Conservation (phyloP, 2,329 filamentous ascomycete species). For the Teratosphaeria viscida region DNA sequence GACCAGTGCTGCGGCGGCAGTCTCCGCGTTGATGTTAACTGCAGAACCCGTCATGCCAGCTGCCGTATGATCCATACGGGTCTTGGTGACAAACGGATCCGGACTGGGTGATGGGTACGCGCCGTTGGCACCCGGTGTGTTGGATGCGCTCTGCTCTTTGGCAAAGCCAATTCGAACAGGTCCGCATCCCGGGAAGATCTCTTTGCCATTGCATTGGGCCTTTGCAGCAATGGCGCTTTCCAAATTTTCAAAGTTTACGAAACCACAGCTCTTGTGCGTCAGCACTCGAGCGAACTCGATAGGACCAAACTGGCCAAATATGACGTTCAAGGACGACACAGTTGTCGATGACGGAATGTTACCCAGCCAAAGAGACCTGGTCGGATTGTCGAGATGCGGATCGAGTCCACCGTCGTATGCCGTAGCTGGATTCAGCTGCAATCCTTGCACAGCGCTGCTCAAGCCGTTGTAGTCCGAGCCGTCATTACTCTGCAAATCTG, state of each 20-base stretch:
- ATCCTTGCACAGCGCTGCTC: constrained; percentile 68
- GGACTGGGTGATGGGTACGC: constrained; percentile 85
- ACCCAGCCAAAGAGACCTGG: constrained; percentile 89
- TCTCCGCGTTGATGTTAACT: constrained; percentile 32
- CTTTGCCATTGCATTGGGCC: constrained; percentile 81
- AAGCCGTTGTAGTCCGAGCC: constrained; percentile 71
- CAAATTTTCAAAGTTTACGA: constrained; percentile 89
- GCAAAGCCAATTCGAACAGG: constrained; percentile 95
- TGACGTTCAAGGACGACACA: constrained; percentile 84
- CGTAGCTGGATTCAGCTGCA: constrained; percentile 60
- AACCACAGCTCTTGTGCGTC: constrained; percentile 97
- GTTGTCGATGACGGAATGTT: constrained; percentile 97
- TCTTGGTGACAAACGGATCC: constrained; percentile 54
- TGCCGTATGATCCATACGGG: constrained; percentile 24
- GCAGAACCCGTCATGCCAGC: constrained; percentile 19
- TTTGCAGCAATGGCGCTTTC: constrained; percentile 89
- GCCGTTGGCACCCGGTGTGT: constrained; percentile 80
- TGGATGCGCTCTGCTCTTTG: constrained; percentile 81
- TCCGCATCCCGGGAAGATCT: constrained; percentile 94
- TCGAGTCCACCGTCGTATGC: constrained; percentile 62
- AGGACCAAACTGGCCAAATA: constrained; percentile 86
- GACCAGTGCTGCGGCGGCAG: constrained; percentile 46
- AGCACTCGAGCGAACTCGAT: constrained; percentile 88
- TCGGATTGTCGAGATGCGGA: constrained; percentile 74
- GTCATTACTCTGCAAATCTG: constrained; percentile 65